Conservation (phyloP, 2,329 filamentous ascomycete species). For the Curvularia hawaiiensis region DNA sequence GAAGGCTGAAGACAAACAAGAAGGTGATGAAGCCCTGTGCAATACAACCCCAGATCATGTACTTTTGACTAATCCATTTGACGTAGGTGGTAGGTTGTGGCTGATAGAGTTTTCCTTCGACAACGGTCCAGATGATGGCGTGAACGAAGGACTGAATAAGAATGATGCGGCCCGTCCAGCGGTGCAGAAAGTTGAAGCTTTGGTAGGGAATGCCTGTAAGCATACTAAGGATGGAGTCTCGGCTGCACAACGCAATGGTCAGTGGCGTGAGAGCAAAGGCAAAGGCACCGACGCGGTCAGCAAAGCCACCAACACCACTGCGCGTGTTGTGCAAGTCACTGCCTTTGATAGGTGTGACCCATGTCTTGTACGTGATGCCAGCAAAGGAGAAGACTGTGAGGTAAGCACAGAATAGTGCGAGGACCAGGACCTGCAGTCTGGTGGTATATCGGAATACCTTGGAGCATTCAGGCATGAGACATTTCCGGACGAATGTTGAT, state of each 20-base stretch:
- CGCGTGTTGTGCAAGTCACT: slow-evolving; percentile 9
- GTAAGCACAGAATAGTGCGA: slow-evolving; percentile 10
- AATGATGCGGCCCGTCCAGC: slow-evolving; percentile 14
- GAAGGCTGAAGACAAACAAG: slow-evolving; percentile 12
- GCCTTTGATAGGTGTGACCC: slow-evolving; percentile 11
- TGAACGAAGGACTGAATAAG: slow-evolving; percentile 10
- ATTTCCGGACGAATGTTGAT: neutral
- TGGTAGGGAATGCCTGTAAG: slow-evolving; percentile 12
- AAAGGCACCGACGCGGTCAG: slow-evolving; percentile 12
- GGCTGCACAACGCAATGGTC: slow-evolving; percentile 11
- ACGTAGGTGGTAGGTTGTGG: slow-evolving; percentile 9
- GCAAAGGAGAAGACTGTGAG: slow-evolving; percentile 9
- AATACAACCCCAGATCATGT: slow-evolving; percentile 12
- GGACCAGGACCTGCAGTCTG: slow-evolving; percentile 7
- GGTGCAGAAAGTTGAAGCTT: slow-evolving; percentile 14
- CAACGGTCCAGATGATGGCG: slow-evolving; percentile 10
- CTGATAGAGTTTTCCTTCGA: slow-evolving; percentile 14
- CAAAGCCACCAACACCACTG: slow-evolving; percentile 10
- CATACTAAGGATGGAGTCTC: slow-evolving; percentile 13
- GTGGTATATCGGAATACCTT: slow-evolving; percentile 9
- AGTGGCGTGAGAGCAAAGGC: slow-evolving; percentile 10
- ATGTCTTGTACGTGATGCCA: slow-evolving; percentile 13
- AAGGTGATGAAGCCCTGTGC: slow-evolving; percentile 12
- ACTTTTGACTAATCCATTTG: slow-evolving; percentile 11
- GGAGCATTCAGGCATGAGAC: slow-evolving; percentile 7